phyloP scores from a whole-genome alignment of 768 basidiomycete species.

The Piloderma croceum region DNA sequence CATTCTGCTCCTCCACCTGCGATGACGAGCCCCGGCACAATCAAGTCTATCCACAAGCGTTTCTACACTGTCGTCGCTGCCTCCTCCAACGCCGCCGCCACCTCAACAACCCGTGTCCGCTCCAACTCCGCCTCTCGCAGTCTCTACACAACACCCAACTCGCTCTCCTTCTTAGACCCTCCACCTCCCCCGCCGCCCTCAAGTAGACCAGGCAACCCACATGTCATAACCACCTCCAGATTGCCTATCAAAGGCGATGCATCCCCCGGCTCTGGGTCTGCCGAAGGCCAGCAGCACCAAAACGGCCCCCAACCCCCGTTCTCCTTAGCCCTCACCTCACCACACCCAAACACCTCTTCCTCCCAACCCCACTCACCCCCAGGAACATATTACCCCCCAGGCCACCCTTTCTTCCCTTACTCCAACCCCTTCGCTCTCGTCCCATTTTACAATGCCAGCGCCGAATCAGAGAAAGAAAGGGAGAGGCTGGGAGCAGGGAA shows the following conservation, averaged over 20 bases:
- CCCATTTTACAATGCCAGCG: conserved; percentile 22
- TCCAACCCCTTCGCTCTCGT: conserved; percentile 24
- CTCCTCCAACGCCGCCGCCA: conserved; percentile 24
- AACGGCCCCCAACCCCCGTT: conserved; percentile 27
- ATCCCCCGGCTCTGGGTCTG: no score
- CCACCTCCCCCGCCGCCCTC: conserved; percentile 28
- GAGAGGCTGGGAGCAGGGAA: conserved; percentile 24
- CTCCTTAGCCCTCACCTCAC: conserved; percentile 41
- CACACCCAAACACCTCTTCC: conserved; percentile 33
- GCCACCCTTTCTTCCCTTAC: conserved; percentile 35
- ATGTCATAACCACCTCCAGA: conserved; percentile 36
- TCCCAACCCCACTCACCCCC: conserved; percentile 23
- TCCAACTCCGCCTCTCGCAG: conserved; percentile 41
- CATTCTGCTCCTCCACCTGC: no score
- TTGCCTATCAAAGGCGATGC: conserved; percentile 42
- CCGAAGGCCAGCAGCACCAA: conserved; percentile 36
- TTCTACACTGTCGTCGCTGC: conserved; percentile 39
- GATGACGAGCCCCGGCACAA: background rate
- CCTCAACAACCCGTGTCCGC: conserved; percentile 33
- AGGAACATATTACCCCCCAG: conserved; percentile 22
- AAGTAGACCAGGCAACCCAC: conserved; percentile 35
- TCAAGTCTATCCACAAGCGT: conserved; percentile 34
- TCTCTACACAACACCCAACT: conserved; percentile 36
- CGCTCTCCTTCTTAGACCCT: conserved; percentile 17
- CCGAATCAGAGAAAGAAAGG: conserved; percentile 8